Conservation (phyloP, 257 asterid genomes). For the Jaltomata sinuosa region DNA sequence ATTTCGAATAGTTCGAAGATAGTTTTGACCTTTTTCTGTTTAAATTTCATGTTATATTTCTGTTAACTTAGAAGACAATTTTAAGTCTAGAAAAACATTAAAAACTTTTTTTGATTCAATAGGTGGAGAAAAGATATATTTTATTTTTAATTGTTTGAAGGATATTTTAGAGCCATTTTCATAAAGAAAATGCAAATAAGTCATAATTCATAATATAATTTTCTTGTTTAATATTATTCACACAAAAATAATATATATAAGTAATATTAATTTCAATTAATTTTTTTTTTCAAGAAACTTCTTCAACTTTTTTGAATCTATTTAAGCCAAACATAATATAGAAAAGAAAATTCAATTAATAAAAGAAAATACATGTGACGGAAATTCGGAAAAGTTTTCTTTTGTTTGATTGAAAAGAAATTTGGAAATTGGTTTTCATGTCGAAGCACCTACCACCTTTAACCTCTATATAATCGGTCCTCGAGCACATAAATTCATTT, state of each 20-base stretch:
- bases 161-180: no score
- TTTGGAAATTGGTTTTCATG: neutral
- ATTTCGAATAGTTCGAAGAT: no score
- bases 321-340: neutral
- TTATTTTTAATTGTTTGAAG: no score
- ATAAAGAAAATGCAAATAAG: neutral
- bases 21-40: no score
- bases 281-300: neutral
- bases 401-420: neutral
- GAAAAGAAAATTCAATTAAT: neutral
- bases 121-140: neutral
- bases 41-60: neutral
- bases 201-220: neutral
- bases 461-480: neutral
- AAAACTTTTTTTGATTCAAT: neutral
- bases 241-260: neutral
- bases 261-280: neutral
- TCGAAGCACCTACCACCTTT: neutral
- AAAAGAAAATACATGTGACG: no score
- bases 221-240: neutral
- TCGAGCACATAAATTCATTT: neutral
- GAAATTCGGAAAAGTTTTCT: neutral
- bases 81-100: neutral
- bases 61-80: no score
- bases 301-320: neutral